Base-by-base conservation (phyloP, 2,329 filamentous ascomycete species). In the Apiospora rasikravindrae region DNA sequence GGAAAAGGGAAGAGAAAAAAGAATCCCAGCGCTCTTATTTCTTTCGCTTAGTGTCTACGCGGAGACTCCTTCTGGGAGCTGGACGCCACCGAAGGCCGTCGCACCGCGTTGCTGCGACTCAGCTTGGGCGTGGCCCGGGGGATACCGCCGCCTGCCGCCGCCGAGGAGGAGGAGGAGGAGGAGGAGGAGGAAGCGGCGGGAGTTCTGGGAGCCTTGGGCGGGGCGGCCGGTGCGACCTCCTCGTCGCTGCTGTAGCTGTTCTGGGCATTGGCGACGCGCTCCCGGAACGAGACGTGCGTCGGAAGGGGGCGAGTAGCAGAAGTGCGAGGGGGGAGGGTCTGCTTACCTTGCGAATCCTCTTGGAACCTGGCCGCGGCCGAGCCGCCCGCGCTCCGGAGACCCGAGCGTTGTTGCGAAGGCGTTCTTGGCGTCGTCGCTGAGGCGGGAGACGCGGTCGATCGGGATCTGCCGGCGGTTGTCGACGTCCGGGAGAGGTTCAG, bases 11-110 rank as follows among this genome's bases (percentile, higher is more conserved):
- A 6, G 6, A 33, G 33, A 37, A 37, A 37, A 37, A 7, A 7
- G 8, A 37, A 37, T 37, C 33, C 5, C 33, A 6, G 8, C 8
- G 33, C 33, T 37, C n/a, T n/a, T n/a, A n/a, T 37, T 37, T 37
- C 8, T 37, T 33, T 6, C 57, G n/a, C 19, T 6, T 14, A n/a
- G 19, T 10, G 8, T 3, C 5, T 64, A 40, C 8, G 85, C 88
- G 2, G 86, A 87, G 2, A 86, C 85, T 40, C 8, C 33, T 10
- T 37, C 8, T n/a, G 29, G 29, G 22, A 4, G 8, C 19, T 19
- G 1, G 29, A 37, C 33, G 29, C 8, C 33, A 4, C 24, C 19
- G 57, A 64, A 64, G 57, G 29, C 33, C 33, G n/a, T 22, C 57
- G 33, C 57, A 64, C 19, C 57, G 67, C 67, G n/a, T 49, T 69